Evolutionary conservation across 371 early-diverging fungal species (phyloP).

Genomic region (Coemansia linderi): DNA sequence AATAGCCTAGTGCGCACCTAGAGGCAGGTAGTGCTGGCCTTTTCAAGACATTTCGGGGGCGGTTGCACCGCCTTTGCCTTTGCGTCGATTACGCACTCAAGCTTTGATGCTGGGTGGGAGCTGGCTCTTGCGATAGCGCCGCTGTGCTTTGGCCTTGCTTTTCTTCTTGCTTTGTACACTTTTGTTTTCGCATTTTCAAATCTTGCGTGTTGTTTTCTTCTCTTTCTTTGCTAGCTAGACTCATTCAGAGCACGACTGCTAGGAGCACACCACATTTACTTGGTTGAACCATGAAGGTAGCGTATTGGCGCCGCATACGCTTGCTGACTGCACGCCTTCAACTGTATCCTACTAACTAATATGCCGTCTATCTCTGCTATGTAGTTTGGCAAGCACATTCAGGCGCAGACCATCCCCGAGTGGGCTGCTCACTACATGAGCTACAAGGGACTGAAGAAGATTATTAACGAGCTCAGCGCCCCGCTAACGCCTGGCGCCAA

Average conservation of each 20-base stretch:
- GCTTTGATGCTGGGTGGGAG: not conserved
- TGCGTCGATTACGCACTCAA: not conserved
- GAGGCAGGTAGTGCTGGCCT: no score
- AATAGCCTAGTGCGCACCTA: not conserved
- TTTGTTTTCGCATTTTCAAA: not conserved
- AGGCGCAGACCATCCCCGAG: slow-evolving; percentile 85
- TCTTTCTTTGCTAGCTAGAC: not conserved
- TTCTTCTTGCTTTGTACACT: not conserved
- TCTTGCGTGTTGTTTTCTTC: not conserved
- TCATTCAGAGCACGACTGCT: not conserved
- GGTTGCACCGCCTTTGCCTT: not conserved
- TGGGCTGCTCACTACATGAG: slow-evolving; percentile 92
- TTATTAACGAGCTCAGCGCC: slow-evolving; percentile 70
- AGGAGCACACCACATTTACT: not conserved
- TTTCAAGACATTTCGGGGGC: no score
- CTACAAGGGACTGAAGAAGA: slow-evolving; percentile 94
- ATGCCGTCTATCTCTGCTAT: not conserved
- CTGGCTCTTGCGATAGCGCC: no score
- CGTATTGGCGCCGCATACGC: not conserved
- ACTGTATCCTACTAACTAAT: not conserved
- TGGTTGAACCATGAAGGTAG: slow-evolving; percentile 26
- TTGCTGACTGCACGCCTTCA: not conserved
- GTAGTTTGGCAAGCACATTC: slow-evolving; percentile 96
- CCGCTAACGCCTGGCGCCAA: slow-evolving; percentile 36
- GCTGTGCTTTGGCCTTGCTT: not conserved